These are phyloP conservation scores for Pseudognaphalium luteoalbum DNA, from an alignment of 129 eudicot genomes.

Conservation along the genomic window DNA sequence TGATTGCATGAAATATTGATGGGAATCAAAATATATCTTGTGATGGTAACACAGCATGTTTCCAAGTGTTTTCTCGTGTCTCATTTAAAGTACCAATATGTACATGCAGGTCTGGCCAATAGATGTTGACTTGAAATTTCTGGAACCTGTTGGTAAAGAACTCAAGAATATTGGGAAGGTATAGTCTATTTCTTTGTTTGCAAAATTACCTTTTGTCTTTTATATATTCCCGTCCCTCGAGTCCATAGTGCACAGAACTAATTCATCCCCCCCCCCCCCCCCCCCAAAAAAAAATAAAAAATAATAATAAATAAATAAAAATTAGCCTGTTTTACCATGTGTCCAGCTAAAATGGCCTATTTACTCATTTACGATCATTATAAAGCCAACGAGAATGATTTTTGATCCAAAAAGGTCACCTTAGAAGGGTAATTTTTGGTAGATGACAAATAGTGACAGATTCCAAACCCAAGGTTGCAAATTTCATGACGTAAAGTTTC, in stretches of 20 bases:
- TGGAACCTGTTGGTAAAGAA: conserved; percentile 90
- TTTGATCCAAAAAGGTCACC: background rate
- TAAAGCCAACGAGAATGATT: background rate
- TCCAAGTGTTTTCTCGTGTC: background rate
- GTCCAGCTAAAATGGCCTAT: conserved; percentile 7
- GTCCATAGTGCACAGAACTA: background rate
- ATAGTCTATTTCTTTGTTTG: conserved; percentile 11
- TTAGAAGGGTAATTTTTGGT: background rate
- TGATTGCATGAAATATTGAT: background rate
- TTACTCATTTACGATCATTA: background rate
- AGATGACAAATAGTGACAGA: background rate
- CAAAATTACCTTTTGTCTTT: background rate
- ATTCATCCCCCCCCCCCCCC: background rate
- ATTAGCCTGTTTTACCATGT: too few species aligned
- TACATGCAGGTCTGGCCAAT: conserved; percentile 84
- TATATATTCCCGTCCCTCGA: background rate
- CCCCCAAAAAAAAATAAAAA: too few species aligned
- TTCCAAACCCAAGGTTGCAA: background rate
- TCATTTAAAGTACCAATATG: conserved; percentile 7
- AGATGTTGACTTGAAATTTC: conserved; percentile 68
- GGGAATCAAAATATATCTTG: background rate
- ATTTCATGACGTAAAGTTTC: background rate
- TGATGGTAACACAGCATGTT: background rate
- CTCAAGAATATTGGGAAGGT: conserved; percentile 83
- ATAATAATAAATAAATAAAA: too few species aligned